A percentile compares a stretch with the other conserved stretches of the same genome.
These are phyloP conservation scores for Lathyrus tuberosus DNA, from an alignment of 306 rosid genomes.

Conservation along the genomic window DNA sequence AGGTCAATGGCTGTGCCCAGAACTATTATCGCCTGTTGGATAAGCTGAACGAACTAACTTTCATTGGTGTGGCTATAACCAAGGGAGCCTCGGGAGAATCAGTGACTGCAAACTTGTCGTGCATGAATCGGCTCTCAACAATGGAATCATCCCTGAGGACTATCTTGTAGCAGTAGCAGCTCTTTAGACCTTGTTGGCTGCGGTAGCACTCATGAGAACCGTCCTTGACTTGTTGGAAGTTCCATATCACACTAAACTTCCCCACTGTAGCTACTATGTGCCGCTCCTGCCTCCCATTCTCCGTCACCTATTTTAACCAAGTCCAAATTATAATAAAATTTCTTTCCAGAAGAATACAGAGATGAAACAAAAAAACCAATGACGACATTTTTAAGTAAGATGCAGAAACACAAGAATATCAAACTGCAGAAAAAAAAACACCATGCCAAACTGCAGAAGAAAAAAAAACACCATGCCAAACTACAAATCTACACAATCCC, in stretches of 20 bases:
- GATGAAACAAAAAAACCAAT: constrained; percentile 15
- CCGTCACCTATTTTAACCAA: constrained; percentile 69
- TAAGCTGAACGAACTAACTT: constrained; percentile 97
- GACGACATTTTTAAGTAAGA: constrained; percentile 4
- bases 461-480: constrained; percentile 17
- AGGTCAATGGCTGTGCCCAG: constrained; percentile 28
- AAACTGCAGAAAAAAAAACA: neutral
- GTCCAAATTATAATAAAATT: neutral
- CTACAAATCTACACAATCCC: neutral
- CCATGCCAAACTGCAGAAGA: no score
- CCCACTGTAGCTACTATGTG: constrained; percentile 97
- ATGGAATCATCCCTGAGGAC: constrained; percentile 96
- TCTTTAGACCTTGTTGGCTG: constrained; percentile 88
- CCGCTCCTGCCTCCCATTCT: constrained; percentile 96
- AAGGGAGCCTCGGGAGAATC: constrained; percentile 97
- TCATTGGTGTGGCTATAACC: constrained; percentile 95
- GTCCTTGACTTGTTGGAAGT: constrained; percentile 92
- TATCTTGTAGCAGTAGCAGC: constrained; percentile 97
- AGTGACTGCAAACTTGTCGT: constrained; percentile 82
- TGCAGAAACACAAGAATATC: constrained; percentile 9
- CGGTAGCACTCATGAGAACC: constrained; percentile 91
- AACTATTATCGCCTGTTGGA: constrained; percentile 68
- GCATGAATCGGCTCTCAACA: constrained; percentile 96
- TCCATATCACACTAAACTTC: constrained; percentile 97
- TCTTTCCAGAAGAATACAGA: constrained; percentile 27